phyloP scores from a whole-genome alignment of 148 eudicot genomes.

The Fagopyrum esculentum region DNA sequence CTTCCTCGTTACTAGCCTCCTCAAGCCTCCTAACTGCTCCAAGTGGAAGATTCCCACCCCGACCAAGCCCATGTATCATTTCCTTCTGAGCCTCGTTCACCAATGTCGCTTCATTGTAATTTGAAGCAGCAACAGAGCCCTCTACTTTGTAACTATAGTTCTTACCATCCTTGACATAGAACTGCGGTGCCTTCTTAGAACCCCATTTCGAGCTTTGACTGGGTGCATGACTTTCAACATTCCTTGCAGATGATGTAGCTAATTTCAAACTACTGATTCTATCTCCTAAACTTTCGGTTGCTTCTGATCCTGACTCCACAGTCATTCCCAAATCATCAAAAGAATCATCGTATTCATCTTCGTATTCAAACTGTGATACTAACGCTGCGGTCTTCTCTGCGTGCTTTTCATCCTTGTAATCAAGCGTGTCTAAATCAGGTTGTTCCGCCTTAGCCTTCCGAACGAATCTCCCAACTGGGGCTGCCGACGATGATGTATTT shows the following conservation, averaged over 20 bases:
- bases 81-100: slow-evolving; percentile 61
- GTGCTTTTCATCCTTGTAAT: slow-evolving; percentile 45
- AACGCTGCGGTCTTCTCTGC: slow-evolving; percentile 57
- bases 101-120: slow-evolving; percentile 58
- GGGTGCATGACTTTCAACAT: slow-evolving; percentile 30
- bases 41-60: slow-evolving; percentile 77
- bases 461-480: slow-evolving; percentile 50
- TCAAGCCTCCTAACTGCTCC: slow-evolving; percentile 53
- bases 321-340: slow-evolving; percentile 87
- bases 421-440: slow-evolving; percentile 33
- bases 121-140: slow-evolving; percentile 77
- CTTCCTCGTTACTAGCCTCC: slow-evolving; percentile 24
- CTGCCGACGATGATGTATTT: slow-evolving; percentile 31
- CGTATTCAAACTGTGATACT: slow-evolving; percentile 71
- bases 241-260: slow-evolving; percentile 22
- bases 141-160: slow-evolving; percentile 92
- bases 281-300: slow-evolving; percentile 42
- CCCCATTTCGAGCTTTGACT: slow-evolving; percentile 50
- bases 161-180: slow-evolving; percentile 89
- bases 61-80: slow-evolving; percentile 78
- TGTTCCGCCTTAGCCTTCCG: slow-evolving; percentile 42
- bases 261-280: slow-evolving; percentile 26
- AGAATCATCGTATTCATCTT: slow-evolving; percentile 95
- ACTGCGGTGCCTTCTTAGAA: slow-evolving; percentile 71
- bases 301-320: slow-evolving; percentile 72